Percentiles rank a stretch among this genome's conserved stretches.
Conservation (phyloP, 805 yeast genomes). For the Blastobotrys mokoenaii region DNA sequence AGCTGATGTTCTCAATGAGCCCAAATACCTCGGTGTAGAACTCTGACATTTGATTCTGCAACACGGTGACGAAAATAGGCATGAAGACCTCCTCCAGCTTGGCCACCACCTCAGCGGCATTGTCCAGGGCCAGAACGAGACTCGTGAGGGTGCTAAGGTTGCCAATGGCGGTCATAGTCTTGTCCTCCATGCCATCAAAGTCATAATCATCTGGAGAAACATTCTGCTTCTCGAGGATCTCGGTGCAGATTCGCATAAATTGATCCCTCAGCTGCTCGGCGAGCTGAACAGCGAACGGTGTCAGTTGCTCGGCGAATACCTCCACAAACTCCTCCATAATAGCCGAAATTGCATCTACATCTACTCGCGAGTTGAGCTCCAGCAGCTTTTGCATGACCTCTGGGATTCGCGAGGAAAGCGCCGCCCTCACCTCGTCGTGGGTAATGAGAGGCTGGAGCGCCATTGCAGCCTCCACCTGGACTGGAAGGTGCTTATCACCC, state of each 20-base stretch:
- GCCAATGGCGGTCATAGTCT: conserved; percentile 75
- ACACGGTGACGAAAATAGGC: conserved; percentile 62
- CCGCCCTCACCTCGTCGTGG: conserved; percentile 57
- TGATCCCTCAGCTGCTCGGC: conserved; percentile 53
- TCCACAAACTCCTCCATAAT: conserved; percentile 97
- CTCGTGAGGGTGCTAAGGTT: conserved; percentile 76
- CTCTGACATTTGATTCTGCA: conserved; percentile 59
- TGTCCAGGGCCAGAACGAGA: conserved; percentile 73
- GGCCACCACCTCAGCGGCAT: conserved; percentile 56
- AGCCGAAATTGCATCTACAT: conserved; percentile 75
- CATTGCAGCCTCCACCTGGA: conserved; percentile 73
- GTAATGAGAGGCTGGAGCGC: conserved; percentile 74
- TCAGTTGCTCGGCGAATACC: conserved; percentile 74
- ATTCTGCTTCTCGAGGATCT: conserved; percentile 48
- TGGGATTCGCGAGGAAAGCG: conserved; percentile 59
- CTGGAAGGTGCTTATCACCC: conserved; percentile 53
- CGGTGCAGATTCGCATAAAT: conserved; percentile 60
- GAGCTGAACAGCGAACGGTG: conserved; percentile 79
- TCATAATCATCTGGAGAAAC: conserved; percentile 31
- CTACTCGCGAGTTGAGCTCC: conserved; percentile 68
- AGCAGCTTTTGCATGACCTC: conserved; percentile 77
- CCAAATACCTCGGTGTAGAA: conserved; percentile 73
- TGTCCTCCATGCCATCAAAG: conserved; percentile 46
- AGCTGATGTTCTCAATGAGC: conserved; percentile 60
- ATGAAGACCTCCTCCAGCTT: conserved; percentile 57